Percentiles rank a stretch among this genome's conserved stretches.
Evolutionary conservation across 192 early-diverging fungal species (phyloP).

Genomic region (Cetraspora pellucida): DNA sequence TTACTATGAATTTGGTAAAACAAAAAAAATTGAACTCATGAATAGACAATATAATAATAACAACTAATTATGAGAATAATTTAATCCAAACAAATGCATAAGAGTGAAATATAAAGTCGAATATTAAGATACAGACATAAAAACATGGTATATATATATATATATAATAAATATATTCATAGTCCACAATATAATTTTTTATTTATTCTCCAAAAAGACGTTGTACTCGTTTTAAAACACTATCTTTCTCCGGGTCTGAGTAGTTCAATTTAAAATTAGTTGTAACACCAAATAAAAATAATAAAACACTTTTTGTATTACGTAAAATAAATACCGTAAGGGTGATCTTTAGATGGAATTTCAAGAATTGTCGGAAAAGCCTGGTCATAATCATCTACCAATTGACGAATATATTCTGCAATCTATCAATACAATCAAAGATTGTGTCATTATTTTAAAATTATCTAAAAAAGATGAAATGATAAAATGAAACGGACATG

Average conservation of each 20-base stretch:
- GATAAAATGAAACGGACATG: constrained; percentile 60
- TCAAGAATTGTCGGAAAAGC: constrained; percentile 98
- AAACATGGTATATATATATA: too few relatives aligned
- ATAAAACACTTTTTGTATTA: background rate
- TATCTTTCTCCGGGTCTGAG: constrained; percentile 73
- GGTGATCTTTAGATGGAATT: constrained; percentile 99
- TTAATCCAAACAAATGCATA: too few relatives aligned
- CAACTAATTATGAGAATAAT: too few relatives aligned
- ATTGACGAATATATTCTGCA: constrained; percentile 87
- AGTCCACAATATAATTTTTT: background rate
- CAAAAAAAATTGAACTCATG: too few relatives aligned
- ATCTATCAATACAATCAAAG: constrained; percentile 56
- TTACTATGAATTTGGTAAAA: too few relatives aligned
- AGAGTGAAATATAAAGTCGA: too few relatives aligned
- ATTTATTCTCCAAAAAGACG: constrained; percentile 77
- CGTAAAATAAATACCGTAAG: constrained; percentile 69
- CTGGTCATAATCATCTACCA: constrained; percentile 87
- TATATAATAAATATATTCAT: background rate
- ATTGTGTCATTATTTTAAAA: constrained; percentile 21
- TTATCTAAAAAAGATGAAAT: background rate
- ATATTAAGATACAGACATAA: background rate
- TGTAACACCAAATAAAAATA: background rate
- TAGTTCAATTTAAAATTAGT: constrained; percentile 22
- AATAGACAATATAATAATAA: too few relatives aligned
- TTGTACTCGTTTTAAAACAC: constrained; percentile 81